Conservation (phyloP, 768 basidiomycete genomes). For the Boletellus ananas region DNA sequence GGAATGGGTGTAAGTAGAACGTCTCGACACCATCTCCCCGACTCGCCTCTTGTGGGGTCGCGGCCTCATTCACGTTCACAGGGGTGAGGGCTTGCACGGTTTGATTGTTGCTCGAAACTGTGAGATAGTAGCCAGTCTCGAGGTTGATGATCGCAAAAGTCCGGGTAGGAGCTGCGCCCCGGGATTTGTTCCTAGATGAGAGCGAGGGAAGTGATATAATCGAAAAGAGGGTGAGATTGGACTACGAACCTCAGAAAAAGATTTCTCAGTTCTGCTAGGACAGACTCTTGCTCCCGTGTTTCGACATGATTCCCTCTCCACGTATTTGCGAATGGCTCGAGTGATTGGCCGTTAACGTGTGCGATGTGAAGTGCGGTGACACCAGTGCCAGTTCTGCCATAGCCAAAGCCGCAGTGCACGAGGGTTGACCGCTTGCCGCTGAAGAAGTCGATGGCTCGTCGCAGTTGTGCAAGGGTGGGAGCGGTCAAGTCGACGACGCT, state of each 20-base stretch:
- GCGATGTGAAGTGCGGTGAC: not conserved
- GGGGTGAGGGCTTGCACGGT: not conserved
- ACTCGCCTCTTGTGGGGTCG: constrained; percentile 1
- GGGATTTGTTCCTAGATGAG: too few relatives aligned
- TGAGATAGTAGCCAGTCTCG: constrained; percentile 7
- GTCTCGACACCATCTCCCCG: not conserved
- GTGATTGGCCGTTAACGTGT: not conserved
- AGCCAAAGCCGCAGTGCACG: not conserved
- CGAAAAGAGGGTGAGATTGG: too few relatives aligned
- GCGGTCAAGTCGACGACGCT: not conserved
- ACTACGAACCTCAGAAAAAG: constrained; percentile 4
- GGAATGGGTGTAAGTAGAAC: not conserved
- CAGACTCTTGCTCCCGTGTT: constrained; percentile 5
- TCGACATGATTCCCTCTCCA: constrained; percentile 13
- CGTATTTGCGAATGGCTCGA: not conserved
- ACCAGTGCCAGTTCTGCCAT: not conserved
- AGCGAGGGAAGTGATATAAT: too few relatives aligned
- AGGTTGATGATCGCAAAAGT: constrained; percentile 8
- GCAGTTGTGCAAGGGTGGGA: not conserved
- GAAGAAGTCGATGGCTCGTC: not conserved
- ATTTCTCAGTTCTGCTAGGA: constrained; percentile 4
- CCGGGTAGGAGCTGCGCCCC: too few relatives aligned
- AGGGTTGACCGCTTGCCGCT: not conserved
- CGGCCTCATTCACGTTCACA: not conserved
- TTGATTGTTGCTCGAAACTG: not conserved